phyloP scores from a whole-genome alignment of 805 yeast genomes.

The Barnettozyma salicaria region DNA sequence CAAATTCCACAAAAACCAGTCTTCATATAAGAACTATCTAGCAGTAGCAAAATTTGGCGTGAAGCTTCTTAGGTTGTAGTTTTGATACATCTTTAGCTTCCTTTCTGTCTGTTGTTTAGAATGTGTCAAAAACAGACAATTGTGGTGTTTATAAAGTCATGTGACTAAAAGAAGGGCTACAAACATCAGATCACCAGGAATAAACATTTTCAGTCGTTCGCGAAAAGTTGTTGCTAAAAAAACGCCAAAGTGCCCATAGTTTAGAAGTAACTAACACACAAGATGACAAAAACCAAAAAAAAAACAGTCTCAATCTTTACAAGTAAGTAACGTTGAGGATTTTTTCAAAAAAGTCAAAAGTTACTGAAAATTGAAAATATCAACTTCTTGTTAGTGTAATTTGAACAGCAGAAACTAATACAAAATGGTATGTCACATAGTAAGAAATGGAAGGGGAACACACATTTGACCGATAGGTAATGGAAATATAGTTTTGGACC shows the following conservation, averaged over 20 bases:
- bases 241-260: background rate
- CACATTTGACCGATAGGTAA: no score
- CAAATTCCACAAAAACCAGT: no score
- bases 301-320: constrained; percentile 6
- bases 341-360: constrained; percentile 3
- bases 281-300: constrained; percentile 1
- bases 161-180: background rate
- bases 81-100: background rate
- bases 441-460: no score
- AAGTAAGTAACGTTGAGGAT: constrained; percentile 1
- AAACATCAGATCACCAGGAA: no score
- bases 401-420: constrained; percentile 12
- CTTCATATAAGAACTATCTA: no score
- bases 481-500: background rate
- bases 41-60: background rate
- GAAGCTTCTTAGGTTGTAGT: background rate
- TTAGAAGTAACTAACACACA: background rate
- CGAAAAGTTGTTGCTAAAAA: background rate
- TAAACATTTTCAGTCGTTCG: background rate
- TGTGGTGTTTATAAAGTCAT: background rate
- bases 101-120: background rate
- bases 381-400: constrained; percentile 2
- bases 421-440: constrained; percentile 21
- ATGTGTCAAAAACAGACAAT: constrained; percentile 4
- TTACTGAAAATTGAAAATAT: constrained; percentile 6